Conservation (phyloP, 805 yeast species). For the Saturnispora bothae region DNA sequence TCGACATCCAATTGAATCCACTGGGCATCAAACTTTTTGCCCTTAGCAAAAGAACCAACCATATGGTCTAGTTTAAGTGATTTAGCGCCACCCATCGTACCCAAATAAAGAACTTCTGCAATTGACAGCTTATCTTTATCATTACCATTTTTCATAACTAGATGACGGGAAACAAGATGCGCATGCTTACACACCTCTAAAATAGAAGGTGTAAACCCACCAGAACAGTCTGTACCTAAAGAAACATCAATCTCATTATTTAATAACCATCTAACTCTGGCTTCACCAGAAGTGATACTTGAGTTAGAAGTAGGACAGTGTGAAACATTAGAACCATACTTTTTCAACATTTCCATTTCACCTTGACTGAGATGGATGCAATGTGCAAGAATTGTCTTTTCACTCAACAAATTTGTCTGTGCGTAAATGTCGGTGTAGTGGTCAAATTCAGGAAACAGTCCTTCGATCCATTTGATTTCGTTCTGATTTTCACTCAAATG, state of each 20-base stretch:
- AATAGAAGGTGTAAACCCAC: slow-evolving; percentile 62
- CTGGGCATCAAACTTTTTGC: slow-evolving; percentile 81
- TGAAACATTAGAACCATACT: slow-evolving; percentile 57
- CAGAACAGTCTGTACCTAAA: slow-evolving; percentile 72
- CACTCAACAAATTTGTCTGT: slow-evolving; percentile 45
- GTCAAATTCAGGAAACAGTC: slow-evolving; percentile 59
- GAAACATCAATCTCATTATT: slow-evolving; percentile 63
- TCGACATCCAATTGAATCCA: slow-evolving; percentile 48
- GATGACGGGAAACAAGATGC: slow-evolving; percentile 56
- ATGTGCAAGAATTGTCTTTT: slow-evolving; percentile 77
- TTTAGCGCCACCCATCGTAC: slow-evolving; percentile 84
- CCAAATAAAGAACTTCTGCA: slow-evolving; percentile 66
- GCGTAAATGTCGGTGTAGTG: slow-evolving; percentile 74
- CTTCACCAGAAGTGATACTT: slow-evolving; percentile 82
- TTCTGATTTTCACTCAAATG: slow-evolving; percentile 75
- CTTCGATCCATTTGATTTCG: slow-evolving; percentile 66
- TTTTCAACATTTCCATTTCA: slow-evolving; percentile 51
- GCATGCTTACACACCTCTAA: slow-evolving; percentile 62
- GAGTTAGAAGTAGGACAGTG: slow-evolving; percentile 94
- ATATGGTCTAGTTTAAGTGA: slow-evolving; percentile 47
- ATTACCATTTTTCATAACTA: slow-evolving; percentile 44
- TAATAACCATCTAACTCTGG: slow-evolving; percentile 63
- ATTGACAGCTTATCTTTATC: slow-evolving; percentile 44
- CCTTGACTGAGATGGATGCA: slow-evolving; percentile 63
- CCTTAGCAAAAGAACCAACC: slow-evolving; percentile 64